phyloP scores from a whole-genome alignment of 2,329 filamentous ascomycete species.

The Botryotinia calthae region DNA sequence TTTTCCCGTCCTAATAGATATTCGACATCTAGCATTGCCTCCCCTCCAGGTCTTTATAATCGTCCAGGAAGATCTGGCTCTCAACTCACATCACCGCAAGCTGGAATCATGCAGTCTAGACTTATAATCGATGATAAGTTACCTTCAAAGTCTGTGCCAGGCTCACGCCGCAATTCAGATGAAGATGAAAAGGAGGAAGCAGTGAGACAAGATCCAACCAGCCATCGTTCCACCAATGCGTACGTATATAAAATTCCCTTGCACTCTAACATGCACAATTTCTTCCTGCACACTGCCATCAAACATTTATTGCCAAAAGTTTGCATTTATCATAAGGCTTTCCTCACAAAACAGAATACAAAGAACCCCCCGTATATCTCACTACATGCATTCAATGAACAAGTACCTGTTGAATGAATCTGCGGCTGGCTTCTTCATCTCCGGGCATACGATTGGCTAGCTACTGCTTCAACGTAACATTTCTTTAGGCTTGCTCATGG shows the following conservation, averaged over 20 bases:
- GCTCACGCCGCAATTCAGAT: constrained; percentile 85
- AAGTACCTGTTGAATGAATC: neutral
- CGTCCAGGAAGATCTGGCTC: constrained; percentile 75
- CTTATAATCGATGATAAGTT: constrained; percentile 63
- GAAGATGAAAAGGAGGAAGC: constrained; percentile 82
- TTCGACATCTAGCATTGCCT: constrained; percentile 83
- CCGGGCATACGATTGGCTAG: neutral
- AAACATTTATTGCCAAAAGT: neutral
- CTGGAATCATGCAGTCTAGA: constrained; percentile 57
- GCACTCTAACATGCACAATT: neutral
- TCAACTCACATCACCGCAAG: constrained; percentile 74
- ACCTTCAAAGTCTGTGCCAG: constrained; percentile 81
- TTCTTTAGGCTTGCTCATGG: neutral
- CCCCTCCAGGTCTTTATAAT: constrained; percentile 72
- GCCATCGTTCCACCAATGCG: constrained; percentile 73
- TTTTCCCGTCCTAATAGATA: constrained; percentile 85
- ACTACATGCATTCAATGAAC: neutral
- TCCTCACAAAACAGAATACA: neutral
- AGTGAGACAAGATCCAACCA: constrained; percentile 65
- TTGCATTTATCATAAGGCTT: neutral
- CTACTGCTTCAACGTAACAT: neutral
- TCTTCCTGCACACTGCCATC: neutral
- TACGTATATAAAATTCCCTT: constrained; percentile 54
- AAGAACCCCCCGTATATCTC: neutral
- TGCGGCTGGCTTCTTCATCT: neutral